Percentiles rank a stretch among this genome's conserved stretches.
Evolutionary conservation across 208 protist species (phyloP).

Genomic region (Trichomonas vaginalis): DNA sequence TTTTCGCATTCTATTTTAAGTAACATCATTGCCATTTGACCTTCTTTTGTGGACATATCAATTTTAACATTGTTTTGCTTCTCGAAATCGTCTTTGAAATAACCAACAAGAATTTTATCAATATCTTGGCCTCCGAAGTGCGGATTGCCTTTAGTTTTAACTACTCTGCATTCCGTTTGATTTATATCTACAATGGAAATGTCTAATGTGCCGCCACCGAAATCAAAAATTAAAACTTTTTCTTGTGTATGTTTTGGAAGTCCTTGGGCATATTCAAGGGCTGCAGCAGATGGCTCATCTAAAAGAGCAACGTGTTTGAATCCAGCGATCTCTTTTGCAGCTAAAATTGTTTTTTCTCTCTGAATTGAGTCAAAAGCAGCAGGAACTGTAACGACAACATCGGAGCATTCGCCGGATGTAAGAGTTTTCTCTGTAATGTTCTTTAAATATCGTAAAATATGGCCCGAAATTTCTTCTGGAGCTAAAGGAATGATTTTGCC

Average conservation of each 20-base stretch:
- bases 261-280: conserved; percentile 86
- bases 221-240: conserved; percentile 85
- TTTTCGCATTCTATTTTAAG: conserved; percentile 62
- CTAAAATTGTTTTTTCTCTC: conserved; percentile 84
- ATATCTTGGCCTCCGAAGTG: conserved; percentile 85
- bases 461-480: conserved; percentile 83
- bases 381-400: conserved; percentile 50
- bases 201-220: conserved; percentile 50
- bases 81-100: conserved; percentile 72
- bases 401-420: conserved; percentile 57
- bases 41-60: neutral
- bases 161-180: conserved; percentile 76
- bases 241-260: conserved; percentile 53
- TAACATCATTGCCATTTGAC: conserved; percentile 46
- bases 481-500: conserved; percentile 65
- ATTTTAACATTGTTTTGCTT: conserved; percentile 60
- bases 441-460: conserved; percentile 58
- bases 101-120: conserved; percentile 69
- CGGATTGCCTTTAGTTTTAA: conserved; percentile 72
- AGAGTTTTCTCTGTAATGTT: conserved; percentile 69
- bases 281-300: conserved; percentile 91
- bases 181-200: conserved; percentile 91
- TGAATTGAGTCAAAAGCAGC: conserved; percentile 95
- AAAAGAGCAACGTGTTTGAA: conserved; percentile 92
- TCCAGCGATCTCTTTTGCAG: conserved; percentile 79